Conservation (phyloP, 345 rosid species). For the Acer saccharum region DNA sequence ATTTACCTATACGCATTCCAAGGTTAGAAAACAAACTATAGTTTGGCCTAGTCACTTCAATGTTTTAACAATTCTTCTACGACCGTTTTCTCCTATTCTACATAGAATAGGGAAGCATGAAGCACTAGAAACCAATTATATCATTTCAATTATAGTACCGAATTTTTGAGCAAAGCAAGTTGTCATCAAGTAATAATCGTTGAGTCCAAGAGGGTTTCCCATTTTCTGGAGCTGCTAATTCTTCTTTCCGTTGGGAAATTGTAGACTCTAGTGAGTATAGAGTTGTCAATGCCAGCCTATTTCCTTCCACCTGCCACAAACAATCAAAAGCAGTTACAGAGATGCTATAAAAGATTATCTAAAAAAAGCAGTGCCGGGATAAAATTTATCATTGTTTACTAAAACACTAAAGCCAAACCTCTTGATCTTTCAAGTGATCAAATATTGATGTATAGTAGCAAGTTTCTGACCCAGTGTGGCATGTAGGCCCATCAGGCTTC, state of each 20-base stretch:
- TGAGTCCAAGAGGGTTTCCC: conserved; percentile 88
- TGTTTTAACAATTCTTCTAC: not conserved
- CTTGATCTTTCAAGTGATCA: conserved; percentile 45
- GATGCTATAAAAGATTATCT: not conserved
- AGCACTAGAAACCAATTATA: not conserved
- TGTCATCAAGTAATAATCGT: conserved; percentile 48
- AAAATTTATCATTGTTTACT: not conserved
- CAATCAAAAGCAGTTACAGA: not conserved
- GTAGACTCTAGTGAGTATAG: conserved; percentile 68
- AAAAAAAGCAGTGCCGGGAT: not conserved
- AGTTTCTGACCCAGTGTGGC: conserved; percentile 93
- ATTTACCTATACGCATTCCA: not conserved
- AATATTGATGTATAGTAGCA: conserved; percentile 70
- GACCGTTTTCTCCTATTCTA: not conserved
- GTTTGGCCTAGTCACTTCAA: not conserved
- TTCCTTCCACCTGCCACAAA: conserved; percentile 50
- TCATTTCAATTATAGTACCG: conserved; percentile 40
- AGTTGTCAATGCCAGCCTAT: conserved; percentile 60
- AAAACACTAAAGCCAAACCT: conserved; percentile 36
- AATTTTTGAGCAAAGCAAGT: conserved; percentile 71
- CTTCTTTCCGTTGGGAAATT: conserved; percentile 67
- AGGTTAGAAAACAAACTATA: not conserved
- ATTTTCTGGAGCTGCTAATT: conserved; percentile 44
- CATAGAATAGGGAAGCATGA: not conserved
- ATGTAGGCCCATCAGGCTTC: conserved; percentile 89